phyloP scores from a whole-genome alignment of 208 protist species.

The Trypanosoma lewisi region DNA sequence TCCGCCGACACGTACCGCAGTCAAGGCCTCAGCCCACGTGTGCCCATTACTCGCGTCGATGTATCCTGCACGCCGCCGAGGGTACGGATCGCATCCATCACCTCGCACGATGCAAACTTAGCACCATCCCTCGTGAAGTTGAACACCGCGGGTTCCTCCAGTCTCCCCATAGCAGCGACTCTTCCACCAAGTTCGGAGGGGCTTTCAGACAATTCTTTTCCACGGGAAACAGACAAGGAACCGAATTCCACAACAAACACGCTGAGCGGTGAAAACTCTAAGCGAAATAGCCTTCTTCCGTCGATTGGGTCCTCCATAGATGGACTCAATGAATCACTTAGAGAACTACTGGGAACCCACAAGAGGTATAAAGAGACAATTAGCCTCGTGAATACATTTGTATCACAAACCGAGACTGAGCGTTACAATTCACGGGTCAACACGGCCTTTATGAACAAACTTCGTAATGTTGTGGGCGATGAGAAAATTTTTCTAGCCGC shows the following conservation, averaged over 20 bases:
- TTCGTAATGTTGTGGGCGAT: conserved; percentile 45
- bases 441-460: conserved; percentile 52
- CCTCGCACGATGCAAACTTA: too few relatives aligned
- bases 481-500: conserved; percentile 50
- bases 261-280: conserved; percentile 4
- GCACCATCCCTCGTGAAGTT: too few relatives aligned
- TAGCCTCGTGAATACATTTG: conserved; percentile 52
- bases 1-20: conserved; percentile 5
- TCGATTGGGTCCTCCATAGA: conserved; percentile 49
- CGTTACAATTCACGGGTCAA: conserved; percentile 51
- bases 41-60: conserved; percentile 11
- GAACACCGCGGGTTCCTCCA: too few relatives aligned
- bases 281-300: background rate
- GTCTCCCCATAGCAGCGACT: too few relatives aligned
- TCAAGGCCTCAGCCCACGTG: conserved; percentile 15
- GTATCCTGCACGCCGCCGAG: background rate
- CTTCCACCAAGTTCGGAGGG: background rate
- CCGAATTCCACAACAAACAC: background rate
- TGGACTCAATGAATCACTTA: conserved; percentile 44
- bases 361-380: conserved; percentile 51
- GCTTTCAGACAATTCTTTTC: background rate
- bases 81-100: background rate
- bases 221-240: background rate
- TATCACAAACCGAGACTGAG: conserved; percentile 40
- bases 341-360: conserved; percentile 33